Evolutionary conservation across 2,329 filamentous ascomycete species (phyloP).

Genomic region (Microdochium nivale): DNA sequence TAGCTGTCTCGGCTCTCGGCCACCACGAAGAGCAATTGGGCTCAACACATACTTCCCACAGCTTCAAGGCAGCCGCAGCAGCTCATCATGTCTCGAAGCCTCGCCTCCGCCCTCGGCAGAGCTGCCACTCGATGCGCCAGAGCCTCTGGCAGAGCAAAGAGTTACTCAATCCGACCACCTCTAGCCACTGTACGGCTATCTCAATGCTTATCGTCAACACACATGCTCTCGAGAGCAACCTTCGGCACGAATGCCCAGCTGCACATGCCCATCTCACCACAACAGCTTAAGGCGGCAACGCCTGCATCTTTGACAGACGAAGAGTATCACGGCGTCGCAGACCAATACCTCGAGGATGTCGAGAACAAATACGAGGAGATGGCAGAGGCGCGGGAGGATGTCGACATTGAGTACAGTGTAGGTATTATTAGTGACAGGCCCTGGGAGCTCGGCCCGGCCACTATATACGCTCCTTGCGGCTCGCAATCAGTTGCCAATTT

Average conservation of each 20-base stretch:
- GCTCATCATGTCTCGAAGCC: neutral
- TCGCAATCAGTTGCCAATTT: neutral
- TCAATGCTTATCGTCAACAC: neutral
- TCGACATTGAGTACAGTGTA: constrained; percentile 89
- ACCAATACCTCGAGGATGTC: constrained; percentile 59
- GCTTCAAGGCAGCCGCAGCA: neutral
- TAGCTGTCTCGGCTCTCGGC: too few species aligned
- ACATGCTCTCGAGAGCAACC: neutral
- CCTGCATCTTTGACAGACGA: constrained; percentile 58
- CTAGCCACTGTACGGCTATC: neutral
- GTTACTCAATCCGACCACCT: neutral
- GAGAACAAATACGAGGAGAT: constrained; percentile 58
- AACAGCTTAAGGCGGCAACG: constrained; percentile 15
- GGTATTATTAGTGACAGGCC: too few species aligned
- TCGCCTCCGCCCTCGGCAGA: neutral
- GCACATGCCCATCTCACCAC: constrained; percentile 28
- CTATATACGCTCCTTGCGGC: neutral
- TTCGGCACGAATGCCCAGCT: constrained; percentile 25
- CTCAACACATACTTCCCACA: neutral
- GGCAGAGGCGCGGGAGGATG: constrained; percentile 63
- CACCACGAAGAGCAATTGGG: too few species aligned
- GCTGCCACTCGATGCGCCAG: neutral
- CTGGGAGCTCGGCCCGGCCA: too few species aligned
- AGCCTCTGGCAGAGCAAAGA: neutral
- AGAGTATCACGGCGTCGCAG: constrained; percentile 70